Percentiles rank a stretch among this genome's conserved stretches.
Conservation (phyloP, 345 rosid species). For the Abelmoschus esculentus region DNA sequence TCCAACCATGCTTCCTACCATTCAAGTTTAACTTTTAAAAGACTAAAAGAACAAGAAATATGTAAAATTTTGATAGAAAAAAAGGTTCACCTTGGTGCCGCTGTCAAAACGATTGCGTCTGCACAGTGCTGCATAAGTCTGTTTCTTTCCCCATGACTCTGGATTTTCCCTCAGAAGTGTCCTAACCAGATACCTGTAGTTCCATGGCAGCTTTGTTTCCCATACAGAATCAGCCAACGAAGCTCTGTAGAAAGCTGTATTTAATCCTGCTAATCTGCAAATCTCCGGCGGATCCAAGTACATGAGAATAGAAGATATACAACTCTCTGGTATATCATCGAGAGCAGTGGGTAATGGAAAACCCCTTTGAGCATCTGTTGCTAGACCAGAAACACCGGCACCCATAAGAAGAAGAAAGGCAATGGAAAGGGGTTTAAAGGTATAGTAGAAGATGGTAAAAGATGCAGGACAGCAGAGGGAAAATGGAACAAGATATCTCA, state of each 20-base stretch:
- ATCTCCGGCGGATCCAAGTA: constrained; percentile 77
- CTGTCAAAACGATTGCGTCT: constrained; percentile 49
- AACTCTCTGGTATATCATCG: constrained; percentile 66
- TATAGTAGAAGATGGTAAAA: constrained; percentile 54
- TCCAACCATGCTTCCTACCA: constrained; percentile 75
- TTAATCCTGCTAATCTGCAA: constrained; percentile 55
- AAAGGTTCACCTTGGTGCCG: constrained; percentile 57
- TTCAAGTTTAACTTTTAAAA: neutral
- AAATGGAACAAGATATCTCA: constrained; percentile 36
- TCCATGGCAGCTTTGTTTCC: constrained; percentile 75
- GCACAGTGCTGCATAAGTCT: constrained; percentile 53
- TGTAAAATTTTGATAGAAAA: neutral
- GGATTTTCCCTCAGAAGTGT: constrained; percentile 35
- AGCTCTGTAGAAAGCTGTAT: constrained; percentile 53
- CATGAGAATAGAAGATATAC: constrained; percentile 50
- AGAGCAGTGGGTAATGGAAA: constrained; percentile 25
- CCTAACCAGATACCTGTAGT: constrained; percentile 48
- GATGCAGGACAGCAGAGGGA: constrained; percentile 24
- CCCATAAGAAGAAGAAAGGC: constrained; percentile 46
- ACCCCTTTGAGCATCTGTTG: constrained; percentile 11
- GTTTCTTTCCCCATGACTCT: constrained; percentile 37
- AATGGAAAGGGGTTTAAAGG: constrained; percentile 23
- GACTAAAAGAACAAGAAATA: neutral
- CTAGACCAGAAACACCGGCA: constrained; percentile 38
- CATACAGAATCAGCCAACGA: constrained; percentile 73